These are phyloP conservation scores for Debaryomyces maramus DNA, from an alignment of 805 yeast species.

Conservation along the genomic window DNA sequence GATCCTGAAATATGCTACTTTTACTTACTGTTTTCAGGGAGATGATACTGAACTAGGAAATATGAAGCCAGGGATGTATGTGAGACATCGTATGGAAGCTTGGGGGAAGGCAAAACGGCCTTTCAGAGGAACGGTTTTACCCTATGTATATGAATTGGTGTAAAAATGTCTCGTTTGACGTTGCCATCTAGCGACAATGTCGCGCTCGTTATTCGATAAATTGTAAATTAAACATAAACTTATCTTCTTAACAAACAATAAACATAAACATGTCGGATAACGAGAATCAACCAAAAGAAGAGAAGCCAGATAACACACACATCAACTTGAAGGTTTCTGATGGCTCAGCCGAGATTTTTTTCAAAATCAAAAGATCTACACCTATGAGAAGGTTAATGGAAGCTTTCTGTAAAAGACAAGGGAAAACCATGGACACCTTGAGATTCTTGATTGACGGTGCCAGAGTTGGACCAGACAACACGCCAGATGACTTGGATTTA, in stretches of 20 bases:
- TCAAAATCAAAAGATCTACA: slow-evolving; percentile 91
- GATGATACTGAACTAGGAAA: no score
- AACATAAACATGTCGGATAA: slow-evolving; percentile 20
- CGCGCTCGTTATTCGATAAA: no score
- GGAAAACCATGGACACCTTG: slow-evolving; percentile 77
- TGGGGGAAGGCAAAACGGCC: no score
- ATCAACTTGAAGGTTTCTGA: slow-evolving; percentile 93
- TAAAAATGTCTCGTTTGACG: slow-evolving; percentile 1
- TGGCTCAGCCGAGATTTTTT: slow-evolving; percentile 89
- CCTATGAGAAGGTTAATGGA: slow-evolving; percentile 94
- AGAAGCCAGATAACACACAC: slow-evolving; percentile 61
- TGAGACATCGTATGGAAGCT: no score
- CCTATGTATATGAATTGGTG: no score
- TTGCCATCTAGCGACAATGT: not conserved
- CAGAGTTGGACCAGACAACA: slow-evolving; percentile 80
- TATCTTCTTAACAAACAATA: not conserved
- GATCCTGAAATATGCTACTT: no score
- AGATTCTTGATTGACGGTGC: slow-evolving; percentile 94
- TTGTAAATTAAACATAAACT: not conserved
- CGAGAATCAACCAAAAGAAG: slow-evolving; percentile 37
- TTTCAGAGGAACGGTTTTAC: no score
- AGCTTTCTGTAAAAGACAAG: slow-evolving; percentile 97
- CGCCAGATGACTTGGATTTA: slow-evolving; percentile 91
- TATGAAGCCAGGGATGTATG: no score
- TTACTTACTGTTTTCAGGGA: no score